A percentile compares a stretch with the other conserved stretches of the same genome.
These are phyloP conservation scores for Colletotrichum sp. DNA, from an alignment of 2,329 filamentous ascomycete genomes.

Conservation along the genomic window DNA sequence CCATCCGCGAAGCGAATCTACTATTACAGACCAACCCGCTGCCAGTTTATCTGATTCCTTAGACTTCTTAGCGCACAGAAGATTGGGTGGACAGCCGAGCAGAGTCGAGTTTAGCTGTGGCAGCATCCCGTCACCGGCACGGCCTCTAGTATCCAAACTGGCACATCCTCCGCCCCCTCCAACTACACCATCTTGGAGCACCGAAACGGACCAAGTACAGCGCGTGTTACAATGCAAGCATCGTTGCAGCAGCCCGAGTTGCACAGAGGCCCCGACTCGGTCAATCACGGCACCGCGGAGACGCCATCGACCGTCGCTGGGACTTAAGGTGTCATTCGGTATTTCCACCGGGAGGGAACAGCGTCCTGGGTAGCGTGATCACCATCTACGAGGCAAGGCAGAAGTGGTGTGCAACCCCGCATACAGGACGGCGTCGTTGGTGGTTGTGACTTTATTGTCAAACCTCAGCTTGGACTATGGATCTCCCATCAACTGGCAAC, in stretches of 20 bases:
- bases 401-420: slow-evolving; percentile 12
- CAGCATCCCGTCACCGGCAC: not conserved
- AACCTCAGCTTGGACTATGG: not conserved
- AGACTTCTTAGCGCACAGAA: not conserved
- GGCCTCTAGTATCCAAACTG: not conserved
- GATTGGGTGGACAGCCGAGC: not conserved
- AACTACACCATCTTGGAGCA: not conserved
- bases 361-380: slow-evolving; percentile 19
- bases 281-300: slow-evolving; percentile 1
- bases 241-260: slow-evolving; percentile 10
- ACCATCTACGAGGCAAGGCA: not conserved
- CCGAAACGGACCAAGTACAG: not conserved
- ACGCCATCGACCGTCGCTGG: not conserved
- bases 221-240: slow-evolving; percentile 9
- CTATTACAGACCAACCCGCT: not conserved
- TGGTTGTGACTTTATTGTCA: not conserved
- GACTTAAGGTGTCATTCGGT: slow-evolving; percentile 16
- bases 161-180: not conserved
- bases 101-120: not conserved
- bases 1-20: not conserved
- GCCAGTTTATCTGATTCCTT: not conserved
- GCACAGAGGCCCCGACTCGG: slow-evolving; percentile 7
- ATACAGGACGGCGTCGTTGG: not conserved
- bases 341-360: slow-evolving; percentile 16
- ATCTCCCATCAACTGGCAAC: not conserved